A percentile compares a stretch with the other conserved stretches of the same genome.
phyloP scores from a whole-genome alignment of 1,139 yeast genomes.

The Zygosaccharomyces pseudobailii region DNA sequence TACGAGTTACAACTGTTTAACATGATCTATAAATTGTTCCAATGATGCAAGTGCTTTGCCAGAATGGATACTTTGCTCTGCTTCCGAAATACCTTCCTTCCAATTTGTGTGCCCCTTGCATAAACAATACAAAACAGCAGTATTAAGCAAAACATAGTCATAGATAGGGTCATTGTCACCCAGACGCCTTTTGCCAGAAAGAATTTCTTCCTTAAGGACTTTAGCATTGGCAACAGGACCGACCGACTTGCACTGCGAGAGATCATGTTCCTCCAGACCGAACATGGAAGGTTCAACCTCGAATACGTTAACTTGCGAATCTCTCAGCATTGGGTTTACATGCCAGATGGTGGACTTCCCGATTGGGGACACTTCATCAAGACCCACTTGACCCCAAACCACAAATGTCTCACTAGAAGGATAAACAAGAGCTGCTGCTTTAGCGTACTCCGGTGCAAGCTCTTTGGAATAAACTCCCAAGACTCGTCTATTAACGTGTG shows the following conservation, averaged over 20 bases:
- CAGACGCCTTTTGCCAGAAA: constrained; percentile 44
- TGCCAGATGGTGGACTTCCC: constrained; percentile 81
- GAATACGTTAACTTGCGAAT: constrained; percentile 37
- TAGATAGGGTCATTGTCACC: constrained; percentile 60
- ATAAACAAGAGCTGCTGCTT: constrained; percentile 53
- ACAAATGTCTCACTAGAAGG: constrained; percentile 56
- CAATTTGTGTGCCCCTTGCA: constrained; percentile 64
- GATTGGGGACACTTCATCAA: constrained; percentile 89
- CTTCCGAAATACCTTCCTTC: constrained; percentile 72
- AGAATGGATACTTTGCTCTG: constrained; percentile 58
- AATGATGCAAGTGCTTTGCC: constrained; percentile 66
- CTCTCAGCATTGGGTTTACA: constrained; percentile 44
- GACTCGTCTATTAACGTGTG: constrained; percentile 59
- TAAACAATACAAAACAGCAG: constrained; percentile 81
- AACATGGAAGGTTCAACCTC: constrained; percentile 64
- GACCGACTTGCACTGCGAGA: constrained; percentile 69
- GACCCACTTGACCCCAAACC: constrained; percentile 85
- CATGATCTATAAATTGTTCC: constrained; percentile 49
- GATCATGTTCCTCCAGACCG: constrained; percentile 69
- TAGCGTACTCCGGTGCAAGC: constrained; percentile 79
- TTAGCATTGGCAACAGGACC: constrained; percentile 83
- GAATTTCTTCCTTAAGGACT: constrained; percentile 47
- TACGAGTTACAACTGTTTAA: constrained; percentile 23
- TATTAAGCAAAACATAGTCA: constrained; percentile 82
- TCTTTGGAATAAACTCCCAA: constrained; percentile 82